These are phyloP conservation scores for Microbotryomycetes sp. DNA, from an alignment of 1,284 basidiomycete genomes.

Conservation along the genomic window DNA sequence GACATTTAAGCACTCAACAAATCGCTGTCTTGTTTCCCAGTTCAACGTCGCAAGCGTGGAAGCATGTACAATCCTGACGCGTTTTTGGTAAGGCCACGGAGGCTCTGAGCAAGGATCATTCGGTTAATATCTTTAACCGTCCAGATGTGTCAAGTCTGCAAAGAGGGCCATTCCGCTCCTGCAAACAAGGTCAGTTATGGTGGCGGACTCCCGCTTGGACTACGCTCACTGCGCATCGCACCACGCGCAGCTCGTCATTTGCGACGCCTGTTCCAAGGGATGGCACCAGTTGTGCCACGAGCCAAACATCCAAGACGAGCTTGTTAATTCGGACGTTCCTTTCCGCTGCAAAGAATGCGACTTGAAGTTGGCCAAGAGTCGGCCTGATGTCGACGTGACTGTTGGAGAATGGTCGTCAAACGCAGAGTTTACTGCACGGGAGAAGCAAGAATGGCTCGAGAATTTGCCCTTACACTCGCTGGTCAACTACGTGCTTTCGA, in stretches of 20 bases:
- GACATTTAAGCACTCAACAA: neutral
- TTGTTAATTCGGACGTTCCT: slow-evolving; percentile 19
- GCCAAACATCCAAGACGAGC: slow-evolving; percentile 11
- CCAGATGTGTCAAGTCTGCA: slow-evolving; percentile 23
- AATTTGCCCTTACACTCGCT: slow-evolving; percentile 16
- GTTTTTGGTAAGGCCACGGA: neutral
- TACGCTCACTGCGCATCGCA: neutral
- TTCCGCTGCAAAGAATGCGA: slow-evolving; percentile 27
- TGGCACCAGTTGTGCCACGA: slow-evolving; percentile 24
- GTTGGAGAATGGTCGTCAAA: neutral
- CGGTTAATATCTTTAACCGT: too few species aligned
- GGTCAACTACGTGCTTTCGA: slow-evolving; percentile 17
- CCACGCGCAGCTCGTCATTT: slow-evolving; percentile 23
- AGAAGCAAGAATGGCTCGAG: slow-evolving; percentile 28
- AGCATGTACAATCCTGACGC: slow-evolving; percentile 7
- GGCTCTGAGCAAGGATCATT: too few species aligned
- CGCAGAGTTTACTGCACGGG: slow-evolving; percentile 6
- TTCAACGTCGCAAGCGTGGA: slow-evolving; percentile 24
- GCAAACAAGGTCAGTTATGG: slow-evolving; percentile 3
- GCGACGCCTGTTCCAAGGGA: slow-evolving; percentile 22
- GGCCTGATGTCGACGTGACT: slow-evolving; percentile 4
- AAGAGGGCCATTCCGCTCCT: slow-evolving; percentile 19
- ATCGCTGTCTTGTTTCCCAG: neutral
- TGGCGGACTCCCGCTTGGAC: neutral
- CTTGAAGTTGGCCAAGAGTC: slow-evolving; percentile 5